Evolutionary conservation across 495 filamentous ascomycete species (phyloP), one percentile per base, ranked within the genome.

Genomic region (Evernia prunastri): DNA sequence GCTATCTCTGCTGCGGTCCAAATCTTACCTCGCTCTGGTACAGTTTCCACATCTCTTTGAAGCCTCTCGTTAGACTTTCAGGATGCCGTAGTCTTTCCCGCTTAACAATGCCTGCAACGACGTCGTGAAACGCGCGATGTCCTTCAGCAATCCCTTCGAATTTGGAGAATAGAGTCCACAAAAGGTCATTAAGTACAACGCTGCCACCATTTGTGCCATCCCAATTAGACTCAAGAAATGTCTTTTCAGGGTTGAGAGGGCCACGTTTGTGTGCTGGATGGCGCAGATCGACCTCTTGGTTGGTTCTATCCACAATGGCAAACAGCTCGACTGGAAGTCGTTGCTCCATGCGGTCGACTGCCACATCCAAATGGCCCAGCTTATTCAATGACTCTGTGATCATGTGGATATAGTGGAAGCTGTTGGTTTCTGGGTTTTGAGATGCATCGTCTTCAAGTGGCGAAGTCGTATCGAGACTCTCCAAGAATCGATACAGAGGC

Each of bases 71-170:
- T 54, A 96, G 81, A 1, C 79, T 75, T 56, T 80, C 76, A 18
- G 74, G 71, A 57, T 82, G 82, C 13, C 70, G 69, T 3, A 89
- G 79, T 11, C 81, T 81, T 64, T 96, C 89, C 45, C 93, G 85
- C 64, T 87, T 85, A 42, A 90, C 80, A 67, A 97, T 90, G 1
- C 85, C 89, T 49, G 84, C 84, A 65, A 96, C 84, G 53, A 93
- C 87, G 73, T 99, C 94, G 72, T 97, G 91, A 58, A 97, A 82
- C 3, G 96, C 89, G 57, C 94, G 88, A 70, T 99, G 95, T 18
- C 94, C 88, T 74, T 99, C 94, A 18, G 91, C 91, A 66, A 99
- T 96, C 20, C 95, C 86, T 72, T 97, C 94, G 69, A 99, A 96
- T 67, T 96, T 96, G 20, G 92, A 90, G 75, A 96, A 99, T 0